Conservation (phyloP, 2,329 filamentous ascomycete genomes). For the Botrytis fragariae region DNA sequence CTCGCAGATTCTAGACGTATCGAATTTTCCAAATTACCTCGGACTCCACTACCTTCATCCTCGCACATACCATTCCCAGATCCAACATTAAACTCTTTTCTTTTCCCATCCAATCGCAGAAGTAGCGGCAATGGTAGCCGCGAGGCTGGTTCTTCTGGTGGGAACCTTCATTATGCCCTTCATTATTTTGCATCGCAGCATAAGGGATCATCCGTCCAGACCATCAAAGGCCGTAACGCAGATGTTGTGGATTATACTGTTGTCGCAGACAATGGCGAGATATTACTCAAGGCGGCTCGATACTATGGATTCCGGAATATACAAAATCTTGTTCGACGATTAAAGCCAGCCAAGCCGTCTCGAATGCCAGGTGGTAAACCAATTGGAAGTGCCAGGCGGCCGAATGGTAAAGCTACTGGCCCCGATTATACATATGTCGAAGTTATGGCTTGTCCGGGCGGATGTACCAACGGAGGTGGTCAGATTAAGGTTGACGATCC, state of each 20-base stretch:
- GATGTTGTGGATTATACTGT: conserved; percentile 88
- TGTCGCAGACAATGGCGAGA: conserved; percentile 52
- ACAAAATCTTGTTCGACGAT: conserved; percentile 88
- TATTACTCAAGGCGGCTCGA: conserved; percentile 75
- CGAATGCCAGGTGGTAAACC: conserved; percentile 75
- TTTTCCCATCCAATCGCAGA: conserved; percentile 59
- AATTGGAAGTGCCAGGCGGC: conserved; percentile 54
- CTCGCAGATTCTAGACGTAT: conserved; percentile 78
- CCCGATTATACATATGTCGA: conserved; percentile 89
- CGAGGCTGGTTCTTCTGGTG: conserved; percentile 77
- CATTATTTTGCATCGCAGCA: conserved; percentile 68
- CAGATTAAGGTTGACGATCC: conserved; percentile 90
- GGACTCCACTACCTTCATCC: conserved; percentile 49
- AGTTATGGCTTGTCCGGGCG: conserved; percentile 98
- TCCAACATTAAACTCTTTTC: conserved; percentile 63
- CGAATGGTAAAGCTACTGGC: conserved; percentile 47
- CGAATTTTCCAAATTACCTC: conserved; percentile 70
- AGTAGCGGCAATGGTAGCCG: conserved; percentile 46
- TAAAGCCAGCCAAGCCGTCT: conserved; percentile 77
- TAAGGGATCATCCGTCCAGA: conserved; percentile 68
- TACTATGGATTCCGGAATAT: conserved; percentile 99
- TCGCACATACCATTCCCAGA: conserved; percentile 68
- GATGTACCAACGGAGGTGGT: conserved; percentile 95
- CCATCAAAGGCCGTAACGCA: conserved; percentile 76
- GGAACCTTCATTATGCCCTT: conserved; percentile 83